These are phyloP conservation scores for Serendipita sp. DNA, from an alignment of 768 basidiomycete genomes.

Conservation along the genomic window DNA sequence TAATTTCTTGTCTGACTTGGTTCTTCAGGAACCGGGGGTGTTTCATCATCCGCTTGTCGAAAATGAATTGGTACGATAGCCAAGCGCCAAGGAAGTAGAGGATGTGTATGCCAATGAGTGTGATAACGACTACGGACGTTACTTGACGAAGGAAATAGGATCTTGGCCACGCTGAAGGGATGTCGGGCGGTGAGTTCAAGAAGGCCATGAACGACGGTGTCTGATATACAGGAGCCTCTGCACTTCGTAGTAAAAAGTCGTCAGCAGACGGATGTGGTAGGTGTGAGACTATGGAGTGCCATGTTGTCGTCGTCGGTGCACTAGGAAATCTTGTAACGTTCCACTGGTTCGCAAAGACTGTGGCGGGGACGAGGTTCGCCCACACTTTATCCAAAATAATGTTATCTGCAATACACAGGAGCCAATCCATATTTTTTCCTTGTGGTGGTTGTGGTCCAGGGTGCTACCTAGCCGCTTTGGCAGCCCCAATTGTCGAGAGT, in stretches of 20 bases:
- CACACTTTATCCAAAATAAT: conserved; percentile 64
- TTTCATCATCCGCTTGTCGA: conserved; percentile 89
- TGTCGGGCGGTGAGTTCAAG: conserved; percentile 13
- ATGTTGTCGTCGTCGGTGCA: conserved; percentile 21
- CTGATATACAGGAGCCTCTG: conserved; percentile 8
- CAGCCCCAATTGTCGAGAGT: too few species aligned
- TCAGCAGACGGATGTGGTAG: conserved; percentile 41
- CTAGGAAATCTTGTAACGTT: background rate
- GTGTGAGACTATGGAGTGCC: conserved; percentile 36
- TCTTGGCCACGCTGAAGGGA: conserved; percentile 66
- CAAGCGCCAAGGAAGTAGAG: conserved; percentile 85
- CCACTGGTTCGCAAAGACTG: conserved; percentile 1
- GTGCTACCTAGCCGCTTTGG: background rate
- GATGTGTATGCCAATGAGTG: conserved; percentile 61
- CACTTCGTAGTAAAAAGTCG: conserved; percentile 18
- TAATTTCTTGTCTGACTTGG: conserved; percentile 61
- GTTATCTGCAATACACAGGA: conserved; percentile 57
- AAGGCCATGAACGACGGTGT: background rate
- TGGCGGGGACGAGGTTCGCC: conserved; percentile 48
- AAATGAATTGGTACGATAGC: conserved; percentile 68
- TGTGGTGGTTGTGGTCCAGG: conserved; percentile 4
- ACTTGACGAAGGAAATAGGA: conserved; percentile 68
- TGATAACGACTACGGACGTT: conserved; percentile 51
- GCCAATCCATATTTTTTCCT: conserved; percentile 51
- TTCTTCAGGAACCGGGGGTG: conserved; percentile 88